These are phyloP conservation scores for Scedosporium apiospermum DNA, from an alignment of 2,329 filamentous ascomycete species.

Conservation along the genomic window DNA sequence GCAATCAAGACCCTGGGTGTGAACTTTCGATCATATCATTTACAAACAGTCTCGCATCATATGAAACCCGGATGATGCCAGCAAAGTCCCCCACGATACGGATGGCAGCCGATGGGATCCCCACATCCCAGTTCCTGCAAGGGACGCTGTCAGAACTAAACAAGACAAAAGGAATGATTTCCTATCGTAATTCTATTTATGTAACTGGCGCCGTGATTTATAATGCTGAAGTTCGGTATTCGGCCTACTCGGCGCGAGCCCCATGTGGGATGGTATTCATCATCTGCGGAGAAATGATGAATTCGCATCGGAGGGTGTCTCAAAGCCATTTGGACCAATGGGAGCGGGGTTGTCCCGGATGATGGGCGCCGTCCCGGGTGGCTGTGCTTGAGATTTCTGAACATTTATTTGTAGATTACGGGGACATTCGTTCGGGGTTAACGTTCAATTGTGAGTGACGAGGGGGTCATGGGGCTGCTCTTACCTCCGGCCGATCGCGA, in stretches of 20 bases:
- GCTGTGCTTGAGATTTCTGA: not conserved
- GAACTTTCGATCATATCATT: not conserved
- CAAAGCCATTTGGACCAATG: not conserved
- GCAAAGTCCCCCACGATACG: not conserved
- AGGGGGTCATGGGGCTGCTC: too few relatives aligned
- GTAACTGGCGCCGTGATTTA: not conserved
- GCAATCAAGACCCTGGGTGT: not conserved
- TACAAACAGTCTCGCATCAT: not conserved
- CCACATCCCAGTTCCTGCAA: not conserved
- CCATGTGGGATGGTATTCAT: not conserved
- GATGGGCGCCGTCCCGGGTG: not conserved
- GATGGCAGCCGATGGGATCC: not conserved
- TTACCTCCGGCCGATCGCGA: too few relatives aligned
- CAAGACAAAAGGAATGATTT: not conserved
- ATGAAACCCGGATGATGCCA: not conserved
- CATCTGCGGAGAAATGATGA: conserved; percentile 1
- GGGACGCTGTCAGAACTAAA: not conserved
- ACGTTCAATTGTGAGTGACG: too few relatives aligned
- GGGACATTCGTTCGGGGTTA: too few relatives aligned
- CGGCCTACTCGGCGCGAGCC: not conserved
- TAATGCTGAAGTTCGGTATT: not conserved
- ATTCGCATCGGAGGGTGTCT: not conserved
- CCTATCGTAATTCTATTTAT: not conserved
- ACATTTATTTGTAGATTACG: too few relatives aligned
- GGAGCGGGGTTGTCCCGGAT: not conserved